phyloP scores from a whole-genome alignment of 2,329 filamentous ascomycete genomes.

The Epichloe sp. region DNA sequence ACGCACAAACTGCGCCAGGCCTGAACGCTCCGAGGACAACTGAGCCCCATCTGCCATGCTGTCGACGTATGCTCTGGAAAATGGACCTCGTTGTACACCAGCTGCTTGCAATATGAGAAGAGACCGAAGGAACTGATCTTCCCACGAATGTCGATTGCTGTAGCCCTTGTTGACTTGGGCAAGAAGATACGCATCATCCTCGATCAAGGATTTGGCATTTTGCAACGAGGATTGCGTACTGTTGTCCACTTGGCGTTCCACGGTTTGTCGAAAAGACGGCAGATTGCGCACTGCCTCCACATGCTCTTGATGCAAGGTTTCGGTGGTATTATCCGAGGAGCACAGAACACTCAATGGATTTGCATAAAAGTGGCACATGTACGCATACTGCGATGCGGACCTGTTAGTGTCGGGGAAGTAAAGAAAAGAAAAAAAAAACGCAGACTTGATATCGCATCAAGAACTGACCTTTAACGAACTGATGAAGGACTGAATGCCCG shows the following conservation, averaged over 20 bases:
- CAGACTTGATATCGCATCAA: neutral
- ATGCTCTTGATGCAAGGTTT: conserved; percentile 43
- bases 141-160: conserved; percentile 20
- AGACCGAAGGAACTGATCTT: conserved; percentile 33
- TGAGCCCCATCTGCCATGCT: conserved; percentile 43
- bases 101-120: conserved; percentile 32
- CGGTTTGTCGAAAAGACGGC: conserved; percentile 49
- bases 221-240: conserved; percentile 30
- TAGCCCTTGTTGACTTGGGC: conserved; percentile 22
- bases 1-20: conserved; percentile 44
- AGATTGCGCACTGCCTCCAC: conserved; percentile 55
- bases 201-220: conserved; percentile 34
- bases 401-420: neutral
- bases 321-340: conserved; percentile 14
- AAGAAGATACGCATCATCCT: conserved; percentile 45
- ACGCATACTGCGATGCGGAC: conserved; percentile 49
- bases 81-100: conserved; percentile 24
- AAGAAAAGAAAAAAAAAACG: neutral
- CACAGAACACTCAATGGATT: conserved; percentile 59
- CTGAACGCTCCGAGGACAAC: conserved; percentile 33
- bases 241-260: conserved; percentile 35
- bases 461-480: conserved; percentile 49
- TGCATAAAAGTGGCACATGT: conserved; percentile 78
- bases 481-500: conserved; percentile 60
- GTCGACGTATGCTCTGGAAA: conserved; percentile 46